A percentile compares a stretch with the other conserved stretches of the same genome.
phyloP scores from a whole-genome alignment of 2,329 filamentous ascomycete species.

The Fonsecaea pedrosoi region DNA sequence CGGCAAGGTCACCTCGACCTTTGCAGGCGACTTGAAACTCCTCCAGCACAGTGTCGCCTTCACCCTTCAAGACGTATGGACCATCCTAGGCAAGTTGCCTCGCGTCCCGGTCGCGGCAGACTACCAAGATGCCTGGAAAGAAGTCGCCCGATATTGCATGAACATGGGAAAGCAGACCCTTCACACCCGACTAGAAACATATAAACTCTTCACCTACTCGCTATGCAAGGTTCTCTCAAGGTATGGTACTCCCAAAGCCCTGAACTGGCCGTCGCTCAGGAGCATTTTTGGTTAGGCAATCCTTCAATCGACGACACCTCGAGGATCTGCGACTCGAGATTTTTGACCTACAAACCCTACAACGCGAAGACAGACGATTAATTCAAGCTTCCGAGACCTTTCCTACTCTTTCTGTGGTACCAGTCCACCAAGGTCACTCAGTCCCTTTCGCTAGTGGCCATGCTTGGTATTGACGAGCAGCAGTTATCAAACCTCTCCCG shows the following conservation, averaged over 20 bases:
- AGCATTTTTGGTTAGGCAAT: constrained; percentile 26
- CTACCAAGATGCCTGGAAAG: constrained; percentile 60
- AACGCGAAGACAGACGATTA: constrained; percentile 30
- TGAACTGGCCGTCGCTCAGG: constrained; percentile 16
- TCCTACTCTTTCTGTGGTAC: constrained; percentile 27
- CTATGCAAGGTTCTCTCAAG: constrained; percentile 54
- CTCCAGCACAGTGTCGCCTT: constrained; percentile 57
- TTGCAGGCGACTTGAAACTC: constrained; percentile 56
- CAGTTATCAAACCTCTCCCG: constrained; percentile 29
- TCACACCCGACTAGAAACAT: constrained; percentile 57
- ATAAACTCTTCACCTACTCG: constrained; percentile 57
- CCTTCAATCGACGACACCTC: constrained; percentile 27
- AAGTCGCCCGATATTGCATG: constrained; percentile 49
- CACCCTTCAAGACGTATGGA: constrained; percentile 59
- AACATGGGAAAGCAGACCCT: constrained; percentile 58
- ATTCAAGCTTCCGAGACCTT: constrained; percentile 32
- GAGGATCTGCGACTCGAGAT: constrained; percentile 37
- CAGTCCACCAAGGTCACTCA: constrained; percentile 27
- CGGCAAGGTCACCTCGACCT: constrained; percentile 48
- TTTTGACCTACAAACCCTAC: constrained; percentile 31
- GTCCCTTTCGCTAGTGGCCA: too few species aligned
- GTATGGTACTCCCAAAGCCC: constrained; percentile 44
- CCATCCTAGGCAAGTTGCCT: constrained; percentile 52
- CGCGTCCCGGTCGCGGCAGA: constrained; percentile 42
- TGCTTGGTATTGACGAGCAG: constrained; percentile 13